phyloP scores from a whole-genome alignment of 208 protist genomes.

The Kentomonas sorsogonicus region DNA sequence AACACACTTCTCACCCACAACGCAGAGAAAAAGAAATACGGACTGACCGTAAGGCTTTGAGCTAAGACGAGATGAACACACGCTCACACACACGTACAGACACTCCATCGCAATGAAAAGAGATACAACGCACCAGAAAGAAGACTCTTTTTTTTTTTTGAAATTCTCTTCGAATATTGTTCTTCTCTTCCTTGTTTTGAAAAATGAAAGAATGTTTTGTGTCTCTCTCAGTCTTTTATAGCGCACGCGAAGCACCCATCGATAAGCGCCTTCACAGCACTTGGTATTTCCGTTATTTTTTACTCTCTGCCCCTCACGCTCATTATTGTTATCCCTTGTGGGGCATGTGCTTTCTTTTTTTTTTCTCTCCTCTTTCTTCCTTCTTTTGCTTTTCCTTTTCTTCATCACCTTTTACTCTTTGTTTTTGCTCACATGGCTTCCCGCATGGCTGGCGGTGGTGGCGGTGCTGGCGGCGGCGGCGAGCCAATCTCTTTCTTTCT shows the following conservation, averaged over 20 bases:
- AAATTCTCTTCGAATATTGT: too few species aligned
- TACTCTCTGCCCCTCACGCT: too few species aligned
- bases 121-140: neutral
- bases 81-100: slow-evolving; percentile 5
- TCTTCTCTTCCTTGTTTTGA: too few species aligned
- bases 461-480: neutral
- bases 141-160: slow-evolving; percentile 13
- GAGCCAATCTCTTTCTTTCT: slow-evolving; percentile 1
- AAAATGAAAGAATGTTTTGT: too few species aligned
- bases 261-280: too few species aligned
- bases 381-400: slow-evolving; percentile 7
- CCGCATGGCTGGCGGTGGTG: neutral
- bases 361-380: slow-evolving; percentile 4
- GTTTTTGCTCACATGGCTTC: neutral
- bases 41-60: too few species aligned
- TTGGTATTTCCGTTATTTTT: too few species aligned
- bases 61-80: too few species aligned
- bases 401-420: slow-evolving; percentile 1
- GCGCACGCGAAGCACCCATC: too few species aligned
- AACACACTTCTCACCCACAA: neutral
- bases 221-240: too few species aligned
- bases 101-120: neutral
- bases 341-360: slow-evolving; percentile 21
- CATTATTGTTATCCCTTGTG: too few species aligned
- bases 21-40: slow-evolving; percentile 5